phyloP scores from a whole-genome alignment of 805 yeast genomes.

The Limtongozyma cylindracea region DNA sequence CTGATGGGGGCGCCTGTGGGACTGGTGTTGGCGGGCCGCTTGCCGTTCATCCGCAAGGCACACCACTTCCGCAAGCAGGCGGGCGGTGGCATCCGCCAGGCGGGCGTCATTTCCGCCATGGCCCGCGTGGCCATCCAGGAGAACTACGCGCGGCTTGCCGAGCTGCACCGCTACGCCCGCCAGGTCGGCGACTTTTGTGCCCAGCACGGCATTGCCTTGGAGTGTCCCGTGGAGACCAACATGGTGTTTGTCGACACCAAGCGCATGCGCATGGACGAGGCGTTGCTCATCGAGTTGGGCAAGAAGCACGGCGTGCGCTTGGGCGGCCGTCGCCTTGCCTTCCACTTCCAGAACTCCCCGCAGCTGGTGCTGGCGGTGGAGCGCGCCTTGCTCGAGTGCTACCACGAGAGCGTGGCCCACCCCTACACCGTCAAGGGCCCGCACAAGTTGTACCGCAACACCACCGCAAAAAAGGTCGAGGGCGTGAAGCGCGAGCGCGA shows the following conservation, averaged over 20 bases:
- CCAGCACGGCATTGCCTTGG: slow-evolving; percentile 26
- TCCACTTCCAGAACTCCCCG: slow-evolving; percentile 27
- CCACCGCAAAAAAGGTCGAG: too few relatives aligned
- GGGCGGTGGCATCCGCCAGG: slow-evolving; percentile 87
- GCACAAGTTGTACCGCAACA: too few relatives aligned
- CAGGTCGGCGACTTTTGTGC: slow-evolving; percentile 27
- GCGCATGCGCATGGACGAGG: slow-evolving; percentile 28
- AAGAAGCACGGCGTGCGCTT: slow-evolving; percentile 33
- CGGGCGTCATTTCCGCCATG: slow-evolving; percentile 63
- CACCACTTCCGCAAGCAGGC: slow-evolving; percentile 75
- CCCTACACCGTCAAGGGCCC: too few relatives aligned
- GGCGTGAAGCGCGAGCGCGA: too few relatives aligned
- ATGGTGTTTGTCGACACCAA: slow-evolving; percentile 52
- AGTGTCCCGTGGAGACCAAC: slow-evolving; percentile 62
- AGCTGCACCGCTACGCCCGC: slow-evolving; percentile 23
- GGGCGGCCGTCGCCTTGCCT: slow-evolving; percentile 55
- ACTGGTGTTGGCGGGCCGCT: slow-evolving; percentile 52
- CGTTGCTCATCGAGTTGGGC: slow-evolving; percentile 24
- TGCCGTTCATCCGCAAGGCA: slow-evolving; percentile 34
- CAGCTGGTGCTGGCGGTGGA: slow-evolving; percentile 13
- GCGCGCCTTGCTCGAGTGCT: slow-evolving; percentile 28
- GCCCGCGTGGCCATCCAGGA: slow-evolving; percentile 58
- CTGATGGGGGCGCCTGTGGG: slow-evolving; percentile 90
- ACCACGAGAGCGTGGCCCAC: slow-evolving; percentile 21
- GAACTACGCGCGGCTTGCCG: slow-evolving; percentile 29